These are phyloP conservation scores for Chlamydomonas sp. DNA, from an alignment of 139 green algal species.

Conservation along the genomic window DNA sequence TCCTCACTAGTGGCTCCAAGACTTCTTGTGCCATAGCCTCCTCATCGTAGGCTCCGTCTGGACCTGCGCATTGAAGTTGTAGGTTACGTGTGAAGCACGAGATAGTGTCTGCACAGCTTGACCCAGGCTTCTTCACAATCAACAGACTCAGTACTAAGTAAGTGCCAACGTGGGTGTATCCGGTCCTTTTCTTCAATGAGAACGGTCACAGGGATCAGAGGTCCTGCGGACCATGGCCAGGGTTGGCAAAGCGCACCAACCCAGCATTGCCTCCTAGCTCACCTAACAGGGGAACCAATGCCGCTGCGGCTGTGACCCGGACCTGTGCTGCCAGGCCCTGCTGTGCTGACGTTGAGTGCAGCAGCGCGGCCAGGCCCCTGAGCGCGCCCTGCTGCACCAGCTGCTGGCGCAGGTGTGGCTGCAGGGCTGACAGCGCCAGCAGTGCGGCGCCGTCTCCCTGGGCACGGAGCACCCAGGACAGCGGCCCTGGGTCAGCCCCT, in stretches of 20 bases:
- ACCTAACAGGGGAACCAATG: conserved; percentile 25
- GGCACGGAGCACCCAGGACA: not conserved
- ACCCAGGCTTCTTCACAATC: too few species aligned
- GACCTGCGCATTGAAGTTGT: not conserved
- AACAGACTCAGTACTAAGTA: too few species aligned
- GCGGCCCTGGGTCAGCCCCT: not conserved
- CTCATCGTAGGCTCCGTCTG: not conserved
- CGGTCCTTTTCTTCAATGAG: not conserved
- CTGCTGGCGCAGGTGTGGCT: not conserved
- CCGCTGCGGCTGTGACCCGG: conserved; percentile 12
- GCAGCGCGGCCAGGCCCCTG: not conserved
- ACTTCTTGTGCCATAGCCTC: not conserved
- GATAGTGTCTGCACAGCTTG: too few species aligned
- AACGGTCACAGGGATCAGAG: not conserved
- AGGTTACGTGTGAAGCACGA: not conserved
- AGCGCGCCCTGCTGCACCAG: not conserved
- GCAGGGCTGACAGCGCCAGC: conserved; percentile 10
- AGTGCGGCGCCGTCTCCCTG: conserved; percentile 3
- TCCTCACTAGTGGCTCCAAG: conserved; percentile 12
- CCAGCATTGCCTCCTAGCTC: not conserved
- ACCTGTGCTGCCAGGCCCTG: conserved; percentile 7
- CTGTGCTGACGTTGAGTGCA: not conserved
- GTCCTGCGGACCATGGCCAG: not conserved
- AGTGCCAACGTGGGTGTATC: too few species aligned
- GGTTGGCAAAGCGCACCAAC: not conserved